Percentiles rank a stretch among this genome's conserved stretches.
These are phyloP conservation scores for Ricinus communis DNA, from an alignment of 345 rosid genomes.

Conservation along the genomic window DNA sequence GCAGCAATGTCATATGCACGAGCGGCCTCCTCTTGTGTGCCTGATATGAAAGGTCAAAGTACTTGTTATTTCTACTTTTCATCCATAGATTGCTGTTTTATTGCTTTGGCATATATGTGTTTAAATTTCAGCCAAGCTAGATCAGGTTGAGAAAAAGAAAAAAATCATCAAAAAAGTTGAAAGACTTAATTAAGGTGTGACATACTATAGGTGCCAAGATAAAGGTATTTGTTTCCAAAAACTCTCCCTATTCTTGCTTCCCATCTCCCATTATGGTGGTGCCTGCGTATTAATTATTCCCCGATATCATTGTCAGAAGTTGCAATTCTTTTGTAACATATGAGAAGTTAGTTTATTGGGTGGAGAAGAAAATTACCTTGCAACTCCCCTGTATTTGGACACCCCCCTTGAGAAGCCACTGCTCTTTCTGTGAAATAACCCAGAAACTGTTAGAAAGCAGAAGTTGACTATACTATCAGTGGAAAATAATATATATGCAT, in stretches of 20 bases:
- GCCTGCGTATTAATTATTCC: constrained; percentile 42
- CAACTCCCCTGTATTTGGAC: constrained; percentile 71
- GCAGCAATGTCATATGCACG: constrained; percentile 55
- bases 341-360: background rate
- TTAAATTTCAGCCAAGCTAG: background rate
- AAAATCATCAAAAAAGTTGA: background rate
- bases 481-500: background rate
- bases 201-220: constrained; percentile 75
- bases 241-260: constrained; percentile 76
- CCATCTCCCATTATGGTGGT: constrained; percentile 75
- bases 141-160: background rate
- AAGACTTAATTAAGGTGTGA: background rate
- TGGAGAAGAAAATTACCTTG: constrained; percentile 40
- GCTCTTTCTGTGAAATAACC: constrained; percentile 46
- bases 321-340: background rate
- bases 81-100: no score
- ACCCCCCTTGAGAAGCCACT: constrained; percentile 76
- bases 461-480: background rate
- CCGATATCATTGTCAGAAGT: background rate
- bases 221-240: constrained; percentile 69
- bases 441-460: background rate
- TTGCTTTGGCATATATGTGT: background rate
- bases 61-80: background rate
- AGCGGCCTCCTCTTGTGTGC: constrained; percentile 46
- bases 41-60: background rate